phyloP scores from a whole-genome alignment of 257 asterid species.

The Petrea volubilis region DNA sequence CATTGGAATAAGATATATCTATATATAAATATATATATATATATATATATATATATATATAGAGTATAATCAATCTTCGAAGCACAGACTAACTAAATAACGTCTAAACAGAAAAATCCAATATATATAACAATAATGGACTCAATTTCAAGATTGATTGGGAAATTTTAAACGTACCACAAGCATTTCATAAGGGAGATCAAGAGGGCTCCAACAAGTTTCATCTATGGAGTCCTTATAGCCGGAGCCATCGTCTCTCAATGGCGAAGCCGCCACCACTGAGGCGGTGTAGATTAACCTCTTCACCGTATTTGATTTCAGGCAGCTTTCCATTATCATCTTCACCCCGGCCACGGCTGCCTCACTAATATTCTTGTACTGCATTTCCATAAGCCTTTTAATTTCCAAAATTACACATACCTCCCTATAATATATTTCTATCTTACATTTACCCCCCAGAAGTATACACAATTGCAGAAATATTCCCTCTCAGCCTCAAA shows the following conservation, averaged over 20 bases:
- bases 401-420: too few species aligned
- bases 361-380: constrained; percentile 55
- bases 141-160: neutral
- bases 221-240: constrained; percentile 51
- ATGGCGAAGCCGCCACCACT: constrained; percentile 46
- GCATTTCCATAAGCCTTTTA: neutral
- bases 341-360: constrained; percentile 50
- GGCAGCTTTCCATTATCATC: constrained; percentile 36
- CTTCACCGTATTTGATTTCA: constrained; percentile 39
- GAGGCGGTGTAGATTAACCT: constrained; percentile 51
- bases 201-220: constrained; percentile 66
- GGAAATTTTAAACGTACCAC: constrained; percentile 3
- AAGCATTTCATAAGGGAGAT: constrained; percentile 20
- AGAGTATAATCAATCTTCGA: too few species aligned
- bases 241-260: constrained; percentile 41
- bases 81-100: too few species aligned
- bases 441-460: too few species aligned
- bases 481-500: too few species aligned
- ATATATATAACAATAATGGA: neutral
- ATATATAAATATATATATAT: too few species aligned
- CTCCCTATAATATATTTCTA: too few species aligned
- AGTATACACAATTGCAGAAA: too few species aligned
- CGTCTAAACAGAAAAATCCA: too few species aligned
- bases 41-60: too few species aligned
- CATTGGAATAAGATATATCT: too few species aligned